These are phyloP conservation scores for Dorcoceras hygrometricum DNA, from an alignment of 257 asterid species.

Conservation along the genomic window DNA sequence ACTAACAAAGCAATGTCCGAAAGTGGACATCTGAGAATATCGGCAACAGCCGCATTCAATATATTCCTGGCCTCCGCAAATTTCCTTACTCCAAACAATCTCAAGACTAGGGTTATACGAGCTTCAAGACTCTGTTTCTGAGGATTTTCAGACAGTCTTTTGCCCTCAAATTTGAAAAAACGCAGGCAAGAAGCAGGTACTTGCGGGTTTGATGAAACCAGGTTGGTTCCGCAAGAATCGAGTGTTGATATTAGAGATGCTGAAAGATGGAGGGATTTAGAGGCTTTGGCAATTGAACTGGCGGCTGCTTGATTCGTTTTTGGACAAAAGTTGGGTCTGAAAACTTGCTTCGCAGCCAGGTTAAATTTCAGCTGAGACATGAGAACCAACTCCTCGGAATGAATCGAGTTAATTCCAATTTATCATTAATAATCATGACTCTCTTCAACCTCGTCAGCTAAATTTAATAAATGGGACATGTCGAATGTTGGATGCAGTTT, in stretches of 20 bases:
- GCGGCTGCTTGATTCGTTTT: slow-evolving; percentile 48
- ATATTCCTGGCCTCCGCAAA: slow-evolving; percentile 62
- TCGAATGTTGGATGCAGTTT: too few species aligned
- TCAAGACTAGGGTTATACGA: slow-evolving; percentile 43
- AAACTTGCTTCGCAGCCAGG: slow-evolving; percentile 43
- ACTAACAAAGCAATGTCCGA: slow-evolving; percentile 41
- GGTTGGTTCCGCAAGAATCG: slow-evolving; percentile 42
- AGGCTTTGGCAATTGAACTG: slow-evolving; percentile 43
- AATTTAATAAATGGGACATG: too few species aligned
- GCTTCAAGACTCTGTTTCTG: slow-evolving; percentile 53
- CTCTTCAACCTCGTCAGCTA: too few species aligned
- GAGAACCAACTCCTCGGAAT: too few species aligned
- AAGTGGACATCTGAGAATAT: slow-evolving; percentile 37
- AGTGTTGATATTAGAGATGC: slow-evolving; percentile 42
- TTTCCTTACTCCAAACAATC: slow-evolving; percentile 52
- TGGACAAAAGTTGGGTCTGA: slow-evolving; percentile 30
- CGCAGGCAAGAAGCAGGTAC: slow-evolving; percentile 51
- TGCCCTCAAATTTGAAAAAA: slow-evolving; percentile 54
- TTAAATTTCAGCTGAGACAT: slow-evolving; percentile 48
- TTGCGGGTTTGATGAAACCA: slow-evolving; percentile 61
- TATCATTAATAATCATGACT: too few species aligned
- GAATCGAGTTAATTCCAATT: too few species aligned
- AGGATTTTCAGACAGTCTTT: slow-evolving; percentile 25
- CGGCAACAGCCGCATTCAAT: slow-evolving; percentile 50
- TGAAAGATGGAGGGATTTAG: slow-evolving; percentile 27